Conservation (phyloP, 2,329 filamentous ascomycete species). For the Niveomyces coronatus region DNA sequence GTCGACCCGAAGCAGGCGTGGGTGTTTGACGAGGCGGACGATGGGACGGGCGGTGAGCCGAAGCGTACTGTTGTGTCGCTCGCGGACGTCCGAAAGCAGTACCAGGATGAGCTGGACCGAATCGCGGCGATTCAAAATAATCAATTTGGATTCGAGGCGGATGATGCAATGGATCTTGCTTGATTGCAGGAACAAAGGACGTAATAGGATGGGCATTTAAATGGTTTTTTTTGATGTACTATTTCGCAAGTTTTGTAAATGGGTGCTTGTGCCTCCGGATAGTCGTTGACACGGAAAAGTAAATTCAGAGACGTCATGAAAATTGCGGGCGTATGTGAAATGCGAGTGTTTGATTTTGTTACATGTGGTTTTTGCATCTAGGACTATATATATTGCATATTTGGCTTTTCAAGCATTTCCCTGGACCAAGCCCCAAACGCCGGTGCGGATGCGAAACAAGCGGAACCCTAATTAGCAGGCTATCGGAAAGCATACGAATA, state of each 20-base stretch:
- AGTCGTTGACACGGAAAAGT: too few species aligned
- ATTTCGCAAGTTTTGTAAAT: too few species aligned
- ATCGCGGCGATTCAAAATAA: conserved; percentile 82
- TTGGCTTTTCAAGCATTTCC: conserved; percentile 15
- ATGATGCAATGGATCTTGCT: conserved; percentile 43
- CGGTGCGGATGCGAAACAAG: conserved; percentile 30
- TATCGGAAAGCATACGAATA: not conserved
- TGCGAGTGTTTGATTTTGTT: too few species aligned
- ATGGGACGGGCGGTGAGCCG: conserved; percentile 16
- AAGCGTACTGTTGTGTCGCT: conserved; percentile 76
- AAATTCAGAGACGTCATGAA: too few species aligned
- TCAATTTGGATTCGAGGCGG: conserved; percentile 65
- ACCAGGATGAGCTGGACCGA: conserved; percentile 81
- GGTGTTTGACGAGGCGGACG: conserved; percentile 42
- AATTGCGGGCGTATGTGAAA: too few species aligned
- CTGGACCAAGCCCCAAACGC: conserved; percentile 21
- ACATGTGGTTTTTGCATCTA: conserved; percentile 8
- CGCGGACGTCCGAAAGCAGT: conserved; percentile 77
- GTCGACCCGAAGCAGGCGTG: conserved; percentile 74
- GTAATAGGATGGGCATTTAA: not conserved
- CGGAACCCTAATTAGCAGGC: too few species aligned
- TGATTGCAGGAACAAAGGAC: conserved; percentile 14
- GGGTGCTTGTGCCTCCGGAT: too few species aligned
- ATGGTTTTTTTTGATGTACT: conserved; percentile 4
- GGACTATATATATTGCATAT: conserved; percentile 23